Percentiles rank a stretch among this genome's conserved stretches.
These are phyloP conservation scores for Laguncularia racemosa DNA, from an alignment of 345 rosid species.

Conservation along the genomic window DNA sequence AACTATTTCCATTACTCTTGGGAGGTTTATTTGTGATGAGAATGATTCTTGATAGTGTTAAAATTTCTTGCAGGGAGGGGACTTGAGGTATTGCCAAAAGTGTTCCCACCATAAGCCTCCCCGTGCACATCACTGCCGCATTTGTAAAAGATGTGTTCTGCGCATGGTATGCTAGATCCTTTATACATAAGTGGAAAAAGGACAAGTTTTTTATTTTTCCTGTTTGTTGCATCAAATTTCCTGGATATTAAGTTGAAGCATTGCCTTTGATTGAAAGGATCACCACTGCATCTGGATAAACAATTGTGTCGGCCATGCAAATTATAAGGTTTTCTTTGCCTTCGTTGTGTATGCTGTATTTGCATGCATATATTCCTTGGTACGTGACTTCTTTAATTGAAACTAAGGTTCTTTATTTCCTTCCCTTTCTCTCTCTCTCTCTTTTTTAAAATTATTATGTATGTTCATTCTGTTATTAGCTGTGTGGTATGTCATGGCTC, in stretches of 20 bases:
- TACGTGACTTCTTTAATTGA: conserved; percentile 21
- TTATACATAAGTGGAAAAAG: conserved; percentile 4
- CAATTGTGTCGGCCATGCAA: conserved; percentile 89
- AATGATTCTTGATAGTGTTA: not conserved
- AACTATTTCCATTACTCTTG: too few species aligned
- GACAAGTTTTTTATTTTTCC: too few species aligned
- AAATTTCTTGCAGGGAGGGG: conserved; percentile 69
- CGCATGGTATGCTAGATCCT: conserved; percentile 59
- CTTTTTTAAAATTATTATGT: not conserved
- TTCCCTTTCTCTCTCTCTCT: not conserved
- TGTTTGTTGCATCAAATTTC: conserved; percentile 11
- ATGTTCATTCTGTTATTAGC: not conserved
- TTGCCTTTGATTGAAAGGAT: conserved; percentile 60
- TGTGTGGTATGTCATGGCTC: too few species aligned
- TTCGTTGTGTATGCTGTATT: conserved; percentile 68
- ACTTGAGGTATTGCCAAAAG: conserved; percentile 87
- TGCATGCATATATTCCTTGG: conserved; percentile 78
- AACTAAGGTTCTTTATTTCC: not conserved
- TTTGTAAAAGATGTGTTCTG: conserved; percentile 86
- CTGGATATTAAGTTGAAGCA: conserved; percentile 23
- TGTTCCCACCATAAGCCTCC: conserved; percentile 85
- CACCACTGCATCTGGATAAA: conserved; percentile 98
- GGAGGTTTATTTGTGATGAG: not conserved
- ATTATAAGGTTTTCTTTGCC: conserved; percentile 83
- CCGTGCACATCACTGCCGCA: conserved; percentile 92